phyloP scores from a whole-genome alignment of 768 basidiomycete species.

The Phlegmacium glaucopus region DNA sequence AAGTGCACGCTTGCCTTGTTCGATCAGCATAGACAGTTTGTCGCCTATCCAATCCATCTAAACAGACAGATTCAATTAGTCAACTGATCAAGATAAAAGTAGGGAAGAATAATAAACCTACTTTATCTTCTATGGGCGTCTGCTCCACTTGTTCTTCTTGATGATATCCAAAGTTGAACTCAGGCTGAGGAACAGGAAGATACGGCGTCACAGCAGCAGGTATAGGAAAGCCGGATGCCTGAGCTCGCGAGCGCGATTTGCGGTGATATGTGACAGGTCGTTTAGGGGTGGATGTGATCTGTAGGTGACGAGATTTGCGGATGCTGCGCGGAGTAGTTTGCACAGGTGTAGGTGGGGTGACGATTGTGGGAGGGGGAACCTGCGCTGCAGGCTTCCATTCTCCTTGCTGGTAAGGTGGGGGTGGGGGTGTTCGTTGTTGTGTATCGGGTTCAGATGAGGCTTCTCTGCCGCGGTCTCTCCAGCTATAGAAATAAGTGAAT shows the following conservation, averaged over 20 bases:
- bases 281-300: constrained; percentile 17
- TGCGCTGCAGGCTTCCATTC: constrained; percentile 43
- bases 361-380: constrained; percentile 25
- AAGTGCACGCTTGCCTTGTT: constrained; percentile 76
- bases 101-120: constrained; percentile 32
- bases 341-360: constrained; percentile 23
- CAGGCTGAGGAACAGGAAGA: constrained; percentile 29
- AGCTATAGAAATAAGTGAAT: constrained; percentile 38
- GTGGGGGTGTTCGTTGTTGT: constrained; percentile 25
- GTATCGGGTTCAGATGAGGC: constrained; percentile 12
- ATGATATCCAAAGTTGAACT: constrained; percentile 39
- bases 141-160: constrained; percentile 26
- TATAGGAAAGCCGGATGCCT: constrained; percentile 10
- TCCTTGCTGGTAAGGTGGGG: constrained; percentile 65
- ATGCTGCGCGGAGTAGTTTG: constrained; percentile 34
- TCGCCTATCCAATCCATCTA: constrained; percentile 86
- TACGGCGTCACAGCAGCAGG: neutral
- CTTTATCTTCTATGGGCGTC: constrained; percentile 8
- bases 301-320: constrained; percentile 31
- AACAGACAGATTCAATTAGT: neutral
- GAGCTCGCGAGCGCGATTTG: constrained; percentile 9
- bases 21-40: constrained; percentile 64
- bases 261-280: constrained; percentile 23
- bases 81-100: neutral
- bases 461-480: constrained; percentile 71